Percentiles rank a stretch among this genome's conserved stretches.
Evolutionary conservation across 2,329 filamentous ascomycete species (phyloP).

Genomic region (Orbilia ellipsospora): DNA sequence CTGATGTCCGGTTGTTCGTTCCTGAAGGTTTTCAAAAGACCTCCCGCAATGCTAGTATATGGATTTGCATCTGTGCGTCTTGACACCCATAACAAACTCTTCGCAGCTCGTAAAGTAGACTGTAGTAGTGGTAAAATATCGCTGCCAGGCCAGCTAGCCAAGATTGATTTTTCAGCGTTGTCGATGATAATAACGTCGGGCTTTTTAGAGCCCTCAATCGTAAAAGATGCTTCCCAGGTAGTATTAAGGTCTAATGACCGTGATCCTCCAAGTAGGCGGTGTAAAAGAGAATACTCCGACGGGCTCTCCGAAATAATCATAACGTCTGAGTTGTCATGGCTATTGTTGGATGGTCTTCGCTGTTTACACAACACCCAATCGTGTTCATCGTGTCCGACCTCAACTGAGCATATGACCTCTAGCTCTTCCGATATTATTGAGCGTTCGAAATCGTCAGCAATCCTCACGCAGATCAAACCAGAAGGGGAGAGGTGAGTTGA

Average conservation of each 20-base stretch:
- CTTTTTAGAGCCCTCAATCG: constrained; percentile 4
- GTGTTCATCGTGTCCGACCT: constrained; percentile 8
- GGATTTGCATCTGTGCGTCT: constrained; percentile 31
- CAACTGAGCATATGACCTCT: constrained; percentile 23
- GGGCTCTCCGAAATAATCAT: constrained; percentile 11
- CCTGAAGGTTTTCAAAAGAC: constrained; percentile 56
- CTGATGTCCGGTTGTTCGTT: constrained; percentile 57
- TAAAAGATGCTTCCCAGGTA: constrained; percentile 8
- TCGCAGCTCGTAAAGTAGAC: constrained; percentile 37
- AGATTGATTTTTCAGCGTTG: constrained; percentile 46
- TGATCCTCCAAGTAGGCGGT: constrained; percentile 11
- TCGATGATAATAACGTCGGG: constrained; percentile 56
- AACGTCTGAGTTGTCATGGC: constrained; percentile 6
- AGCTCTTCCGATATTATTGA: constrained; percentile 31
- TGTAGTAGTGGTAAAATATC: constrained; percentile 56
- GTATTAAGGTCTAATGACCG: constrained; percentile 23
- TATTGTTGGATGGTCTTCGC: background rate
- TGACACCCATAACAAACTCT: constrained; percentile 57
- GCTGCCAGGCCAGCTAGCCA: constrained; percentile 54
- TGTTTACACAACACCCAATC: constrained; percentile 30
- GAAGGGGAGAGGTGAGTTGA: constrained; percentile 2
- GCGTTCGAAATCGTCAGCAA: constrained; percentile 28
- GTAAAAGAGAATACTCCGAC: constrained; percentile 1
- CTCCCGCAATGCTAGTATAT: constrained; percentile 53
- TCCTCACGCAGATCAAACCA: constrained; percentile 21